These are phyloP conservation scores for Penicillium sp. DNA, from an alignment of 2,329 filamentous ascomycete genomes.

Conservation along the genomic window DNA sequence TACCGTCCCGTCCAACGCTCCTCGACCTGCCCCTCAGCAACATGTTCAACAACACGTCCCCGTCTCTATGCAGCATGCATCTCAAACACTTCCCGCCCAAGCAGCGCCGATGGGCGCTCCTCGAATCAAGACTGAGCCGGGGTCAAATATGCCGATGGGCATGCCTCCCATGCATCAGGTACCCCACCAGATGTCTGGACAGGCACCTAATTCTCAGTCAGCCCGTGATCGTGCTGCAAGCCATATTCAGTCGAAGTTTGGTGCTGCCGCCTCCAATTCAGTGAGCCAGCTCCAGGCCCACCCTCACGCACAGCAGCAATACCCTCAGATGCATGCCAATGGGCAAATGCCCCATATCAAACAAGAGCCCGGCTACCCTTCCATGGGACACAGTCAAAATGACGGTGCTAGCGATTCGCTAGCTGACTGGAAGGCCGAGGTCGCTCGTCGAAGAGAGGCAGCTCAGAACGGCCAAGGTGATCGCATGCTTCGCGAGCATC, in stretches of 20 bases:
- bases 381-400: conserved; percentile 60
- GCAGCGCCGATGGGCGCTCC: conserved; percentile 31
- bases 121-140: conserved; percentile 55
- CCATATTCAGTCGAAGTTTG: conserved; percentile 51
- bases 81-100: conserved; percentile 27
- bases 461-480: conserved; percentile 40
- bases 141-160: conserved; percentile 37
- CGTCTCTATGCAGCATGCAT: conserved; percentile 34
- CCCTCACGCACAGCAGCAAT: conserved; percentile 36
- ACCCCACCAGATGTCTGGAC: conserved; percentile 24
- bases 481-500: conserved; percentile 41
- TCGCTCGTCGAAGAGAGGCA: conserved; percentile 42
- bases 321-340: conserved; percentile 34
- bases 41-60: conserved; percentile 32
- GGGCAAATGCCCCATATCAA: conserved; percentile 45
- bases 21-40: conserved; percentile 32
- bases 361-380: conserved; percentile 38
- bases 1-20: conserved; percentile 47
- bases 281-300: conserved; percentile 46
- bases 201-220: conserved; percentile 43
- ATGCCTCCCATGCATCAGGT: conserved; percentile 33
- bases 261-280: conserved; percentile 42
- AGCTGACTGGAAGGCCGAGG: conserved; percentile 53
- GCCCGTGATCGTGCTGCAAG: conserved; percentile 56
- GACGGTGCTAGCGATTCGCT: conserved; percentile 68